Percentiles rank a stretch among this genome's conserved stretches.
Conservation (phyloP, 2,329 filamentous ascomycete species). For the Grosmannia clavigera region DNA sequence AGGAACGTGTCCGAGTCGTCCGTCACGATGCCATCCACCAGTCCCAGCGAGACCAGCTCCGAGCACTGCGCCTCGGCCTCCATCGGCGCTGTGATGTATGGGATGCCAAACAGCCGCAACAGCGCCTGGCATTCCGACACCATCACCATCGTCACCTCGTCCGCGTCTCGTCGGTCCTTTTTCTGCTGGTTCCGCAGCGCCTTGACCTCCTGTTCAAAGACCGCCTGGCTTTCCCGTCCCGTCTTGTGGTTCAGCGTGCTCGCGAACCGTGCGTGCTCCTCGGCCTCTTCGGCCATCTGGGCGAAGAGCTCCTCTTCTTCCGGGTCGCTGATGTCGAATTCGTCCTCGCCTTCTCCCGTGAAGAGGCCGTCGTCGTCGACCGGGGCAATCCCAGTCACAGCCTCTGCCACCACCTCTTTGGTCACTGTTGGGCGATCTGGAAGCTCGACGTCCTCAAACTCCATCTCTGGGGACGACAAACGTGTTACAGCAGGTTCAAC, state of each 20-base stretch:
- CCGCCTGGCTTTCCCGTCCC: constrained; percentile 54
- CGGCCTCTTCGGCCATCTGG: constrained; percentile 78
- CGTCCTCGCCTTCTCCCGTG: constrained; percentile 28
- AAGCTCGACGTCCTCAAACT: constrained; percentile 25
- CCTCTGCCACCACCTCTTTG: neutral
- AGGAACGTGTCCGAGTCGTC: constrained; percentile 95
- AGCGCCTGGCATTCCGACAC: constrained; percentile 88
- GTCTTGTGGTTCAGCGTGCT: constrained; percentile 72
- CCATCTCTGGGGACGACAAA: neutral
- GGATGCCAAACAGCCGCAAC: constrained; percentile 79
- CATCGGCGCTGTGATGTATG: constrained; percentile 96
- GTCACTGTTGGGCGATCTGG: neutral
- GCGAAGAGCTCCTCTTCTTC: constrained; percentile 84
- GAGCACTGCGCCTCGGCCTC: constrained; percentile 98
- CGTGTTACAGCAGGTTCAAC: neutral
- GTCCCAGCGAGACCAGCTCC: constrained; percentile 69
- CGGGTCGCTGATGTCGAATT: constrained; percentile 67
- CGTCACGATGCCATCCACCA: constrained; percentile 95
- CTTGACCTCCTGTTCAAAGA: constrained; percentile 80
- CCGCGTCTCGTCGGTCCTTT: constrained; percentile 88
- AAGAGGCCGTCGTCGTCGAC: constrained; percentile 13
- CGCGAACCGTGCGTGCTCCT: constrained; percentile 89
- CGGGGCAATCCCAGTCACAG: neutral
- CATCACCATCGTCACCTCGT: constrained; percentile 96
- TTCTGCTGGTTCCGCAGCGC: constrained; percentile 88